Evolutionary conservation across 2,329 filamentous ascomycete genomes (phyloP).

Genomic region (Exophiala sideris): DNA sequence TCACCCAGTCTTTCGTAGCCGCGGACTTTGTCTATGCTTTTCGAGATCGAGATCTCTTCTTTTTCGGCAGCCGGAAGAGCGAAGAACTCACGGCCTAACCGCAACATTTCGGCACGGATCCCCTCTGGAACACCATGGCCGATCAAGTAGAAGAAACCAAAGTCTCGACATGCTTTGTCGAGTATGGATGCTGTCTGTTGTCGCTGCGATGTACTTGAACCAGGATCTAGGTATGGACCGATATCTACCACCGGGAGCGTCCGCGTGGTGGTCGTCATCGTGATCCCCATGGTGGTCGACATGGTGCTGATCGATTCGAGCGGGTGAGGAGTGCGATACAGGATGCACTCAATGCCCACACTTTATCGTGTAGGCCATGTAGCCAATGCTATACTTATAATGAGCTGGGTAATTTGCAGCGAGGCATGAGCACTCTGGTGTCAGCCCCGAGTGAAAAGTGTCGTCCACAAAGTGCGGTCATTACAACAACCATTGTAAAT

Average conservation of each 20-base stretch:
- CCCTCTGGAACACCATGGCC: conserved; percentile 33
- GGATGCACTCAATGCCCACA: too few relatives aligned
- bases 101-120: conserved; percentile 33
- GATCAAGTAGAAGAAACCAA: conserved; percentile 42
- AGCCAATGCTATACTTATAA: too few relatives aligned
- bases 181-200: neutral
- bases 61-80: conserved; percentile 4
- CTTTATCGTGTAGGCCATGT: too few relatives aligned
- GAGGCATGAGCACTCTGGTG: too few relatives aligned
- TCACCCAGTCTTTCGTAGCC: conserved; percentile 7
- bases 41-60: conserved; percentile 5
- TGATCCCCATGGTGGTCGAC: neutral
- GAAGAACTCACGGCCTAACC: conserved; percentile 33
- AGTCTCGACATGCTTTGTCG: conserved; percentile 6
- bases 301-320: neutral
- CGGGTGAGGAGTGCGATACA: neutral
- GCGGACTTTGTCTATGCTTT: conserved; percentile 8
- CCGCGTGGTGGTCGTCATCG: neutral
- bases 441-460: too few relatives aligned
- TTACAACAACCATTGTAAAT: too few relatives aligned
- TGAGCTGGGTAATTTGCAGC: too few relatives aligned
- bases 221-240: conserved; percentile 1
- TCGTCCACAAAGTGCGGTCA: too few relatives aligned
- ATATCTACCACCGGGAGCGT: conserved; percentile 4
- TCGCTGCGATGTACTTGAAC: neutral